phyloP scores from a whole-genome alignment of 2,329 filamentous ascomycete genomes.

The Intubia oerlemansii region DNA sequence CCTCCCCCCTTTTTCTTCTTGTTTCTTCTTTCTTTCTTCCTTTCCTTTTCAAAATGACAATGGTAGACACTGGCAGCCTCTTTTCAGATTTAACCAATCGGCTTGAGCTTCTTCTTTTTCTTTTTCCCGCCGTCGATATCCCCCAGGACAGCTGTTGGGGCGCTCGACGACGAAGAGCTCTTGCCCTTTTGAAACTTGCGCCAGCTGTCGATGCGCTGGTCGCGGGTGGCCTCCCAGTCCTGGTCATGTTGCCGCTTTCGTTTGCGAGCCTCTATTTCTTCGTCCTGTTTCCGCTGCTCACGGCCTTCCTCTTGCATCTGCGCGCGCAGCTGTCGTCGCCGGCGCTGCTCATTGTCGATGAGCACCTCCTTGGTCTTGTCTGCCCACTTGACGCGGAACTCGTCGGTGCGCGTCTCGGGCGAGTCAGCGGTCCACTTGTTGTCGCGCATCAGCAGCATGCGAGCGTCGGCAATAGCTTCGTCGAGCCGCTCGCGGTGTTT shows the following conservation, averaged over 20 bases:
- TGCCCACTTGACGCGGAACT: constrained; percentile 71
- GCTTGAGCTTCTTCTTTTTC: constrained; percentile 50
- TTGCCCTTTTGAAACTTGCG: constrained; percentile 63
- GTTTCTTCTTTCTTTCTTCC: background rate
- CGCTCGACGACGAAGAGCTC: background rate
- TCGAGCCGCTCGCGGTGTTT: constrained; percentile 74
- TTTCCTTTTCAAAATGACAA: background rate
- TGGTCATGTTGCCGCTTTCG: constrained; percentile 81
- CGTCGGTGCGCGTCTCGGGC: constrained; percentile 63
- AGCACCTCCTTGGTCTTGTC: constrained; percentile 79
- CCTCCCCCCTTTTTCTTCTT: no score
- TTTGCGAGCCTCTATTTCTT: constrained; percentile 62
- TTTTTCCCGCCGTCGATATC: constrained; percentile 15
- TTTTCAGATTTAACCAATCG: constrained; percentile 36
- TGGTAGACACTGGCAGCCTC: no score
- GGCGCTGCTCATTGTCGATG: constrained; percentile 75
- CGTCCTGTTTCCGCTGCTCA: constrained; percentile 67
- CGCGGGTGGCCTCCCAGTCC: constrained; percentile 84
- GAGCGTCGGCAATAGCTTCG: constrained; percentile 88
- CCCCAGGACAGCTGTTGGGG: constrained; percentile 12
- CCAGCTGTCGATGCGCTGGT: constrained; percentile 86
- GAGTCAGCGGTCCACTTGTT: constrained; percentile 83
- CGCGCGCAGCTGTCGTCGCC: constrained; percentile 69
- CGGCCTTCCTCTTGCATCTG: constrained; percentile 94
- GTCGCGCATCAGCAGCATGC: constrained; percentile 84